Conservation (phyloP, 1,139 yeast species). For the Arxiozyma slooffiae region DNA sequence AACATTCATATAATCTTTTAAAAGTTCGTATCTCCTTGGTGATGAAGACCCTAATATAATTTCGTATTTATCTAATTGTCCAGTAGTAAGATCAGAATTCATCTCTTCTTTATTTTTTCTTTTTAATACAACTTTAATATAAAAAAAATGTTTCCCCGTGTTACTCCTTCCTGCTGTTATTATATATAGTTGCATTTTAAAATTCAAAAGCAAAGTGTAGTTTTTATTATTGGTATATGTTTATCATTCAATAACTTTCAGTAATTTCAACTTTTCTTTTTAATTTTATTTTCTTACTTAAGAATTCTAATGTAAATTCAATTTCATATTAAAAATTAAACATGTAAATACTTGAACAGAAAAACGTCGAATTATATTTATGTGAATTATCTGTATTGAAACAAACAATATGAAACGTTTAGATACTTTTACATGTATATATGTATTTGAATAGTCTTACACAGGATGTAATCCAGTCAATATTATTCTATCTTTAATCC, state of each 20-base stretch:
- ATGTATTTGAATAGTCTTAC: slow-evolving; percentile 8
- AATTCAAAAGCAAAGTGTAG: no score
- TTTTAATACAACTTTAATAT: no score
- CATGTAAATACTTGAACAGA: no score
- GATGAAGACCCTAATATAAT: slow-evolving; percentile 75
- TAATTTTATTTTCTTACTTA: no score
- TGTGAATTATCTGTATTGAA: no score
- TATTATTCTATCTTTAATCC: slow-evolving; percentile 29
- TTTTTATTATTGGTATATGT: no score
- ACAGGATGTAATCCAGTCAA: slow-evolving; percentile 29
- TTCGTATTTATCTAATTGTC: slow-evolving; percentile 17
- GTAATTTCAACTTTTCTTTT: no score
- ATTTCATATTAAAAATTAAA: no score
- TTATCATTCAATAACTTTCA: no score
- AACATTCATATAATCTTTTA: slow-evolving; percentile 52
- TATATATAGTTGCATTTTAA: no score
- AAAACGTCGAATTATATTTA: neutral
- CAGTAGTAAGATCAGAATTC: neutral
- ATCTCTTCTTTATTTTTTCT: neutral
- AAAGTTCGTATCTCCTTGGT: slow-evolving; percentile 64
- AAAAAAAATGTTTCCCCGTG: neutral
- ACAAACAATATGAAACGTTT: neutral
- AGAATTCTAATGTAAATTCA: no score
- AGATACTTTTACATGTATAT: neutral
- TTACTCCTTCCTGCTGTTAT: neutral